Evolutionary conservation across 805 yeast genomes (phyloP).

Genomic region (Metschnikowia continentalis): DNA sequence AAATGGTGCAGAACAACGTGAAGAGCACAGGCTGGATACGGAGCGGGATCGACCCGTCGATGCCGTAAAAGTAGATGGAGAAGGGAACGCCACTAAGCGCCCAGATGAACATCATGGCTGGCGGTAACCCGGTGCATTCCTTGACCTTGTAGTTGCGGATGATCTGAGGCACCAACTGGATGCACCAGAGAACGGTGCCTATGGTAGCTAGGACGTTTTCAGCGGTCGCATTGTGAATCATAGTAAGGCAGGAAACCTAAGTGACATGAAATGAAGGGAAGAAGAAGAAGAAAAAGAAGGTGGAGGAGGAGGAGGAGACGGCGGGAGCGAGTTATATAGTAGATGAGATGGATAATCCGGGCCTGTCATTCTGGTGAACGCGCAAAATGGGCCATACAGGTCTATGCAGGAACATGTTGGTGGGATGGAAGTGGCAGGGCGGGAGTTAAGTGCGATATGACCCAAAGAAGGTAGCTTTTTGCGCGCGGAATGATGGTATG

Average conservation of each 20-base stretch:
- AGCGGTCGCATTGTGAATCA: conserved; percentile 35
- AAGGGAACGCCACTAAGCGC: conserved; percentile 69
- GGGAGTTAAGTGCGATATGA: background rate
- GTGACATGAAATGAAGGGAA: background rate
- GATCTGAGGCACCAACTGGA: conserved; percentile 85
- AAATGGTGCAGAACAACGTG: conserved; percentile 59
- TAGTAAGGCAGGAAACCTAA: background rate
- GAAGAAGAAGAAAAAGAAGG: background rate
- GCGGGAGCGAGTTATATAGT: background rate
- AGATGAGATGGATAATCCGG: background rate
- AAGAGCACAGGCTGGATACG: conserved; percentile 87
- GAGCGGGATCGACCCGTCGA: conserved; percentile 68
- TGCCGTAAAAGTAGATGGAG: conserved; percentile 73
- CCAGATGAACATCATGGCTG: conserved; percentile 86
- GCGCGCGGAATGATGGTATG: background rate
- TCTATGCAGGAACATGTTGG: background rate
- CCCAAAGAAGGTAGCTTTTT: background rate
- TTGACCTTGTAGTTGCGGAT: conserved; percentile 67
- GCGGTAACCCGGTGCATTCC: conserved; percentile 83
- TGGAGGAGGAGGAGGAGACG: background rate
- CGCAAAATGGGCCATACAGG: conserved; percentile 1
- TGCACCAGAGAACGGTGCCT: conserved; percentile 91
- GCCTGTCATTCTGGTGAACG: background rate
- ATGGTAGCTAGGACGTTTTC: conserved; percentile 78
- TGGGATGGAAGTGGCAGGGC: background rate